Evolutionary conservation across 208 protist species (phyloP), one percentile per base, ranked within the genome.

Genomic region (Trichomonas tenax): DNA sequence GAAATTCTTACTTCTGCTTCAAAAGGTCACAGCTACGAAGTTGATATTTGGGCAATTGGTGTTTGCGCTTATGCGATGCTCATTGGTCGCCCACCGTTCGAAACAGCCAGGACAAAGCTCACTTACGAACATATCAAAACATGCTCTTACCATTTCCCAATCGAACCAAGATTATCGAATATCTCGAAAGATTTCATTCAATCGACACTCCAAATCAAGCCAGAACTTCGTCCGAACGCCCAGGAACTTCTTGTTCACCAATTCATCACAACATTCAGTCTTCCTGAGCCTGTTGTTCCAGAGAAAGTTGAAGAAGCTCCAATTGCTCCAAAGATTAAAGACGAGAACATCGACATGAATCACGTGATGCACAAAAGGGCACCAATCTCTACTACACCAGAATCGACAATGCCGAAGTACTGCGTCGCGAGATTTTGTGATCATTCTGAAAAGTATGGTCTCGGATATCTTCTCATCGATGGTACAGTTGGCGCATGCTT

Each of bases 11-110:
- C 45, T n/a, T 63, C 49, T 82, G 82, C 82, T 21, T 89, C 82
- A 21, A 44, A 46, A 46, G 98, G 98, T 36, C 99, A 99, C 98
- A 98, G 98, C 96, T 99, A 98, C 97, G 98, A 99, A 97, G 99
- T 99, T 6, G 99, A 99, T 97, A 98, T 99, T 82, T 99, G 99
- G 99, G 98, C 98, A 11, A 97, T 99, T n/a, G 99, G 99, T 58
- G 99, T 99, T 40, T 99, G 99, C 95, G 96, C 99, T 82, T 99
- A 82, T 96, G 82, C 96, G 0, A 96, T 97, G 46, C 58, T 97
- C 26, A 97, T 99, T 38, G 99, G 99, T 48, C 98, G 98, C 96
- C 99, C 99, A 72, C 99, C 99, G 0, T 99, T 99, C 97, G 98
- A 99, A 97, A 99, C 99, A 72, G 96, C 97, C 31, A 98, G 99